Conservation (phyloP, 331 rosid genomes). For the Cydonia oblonga region DNA sequence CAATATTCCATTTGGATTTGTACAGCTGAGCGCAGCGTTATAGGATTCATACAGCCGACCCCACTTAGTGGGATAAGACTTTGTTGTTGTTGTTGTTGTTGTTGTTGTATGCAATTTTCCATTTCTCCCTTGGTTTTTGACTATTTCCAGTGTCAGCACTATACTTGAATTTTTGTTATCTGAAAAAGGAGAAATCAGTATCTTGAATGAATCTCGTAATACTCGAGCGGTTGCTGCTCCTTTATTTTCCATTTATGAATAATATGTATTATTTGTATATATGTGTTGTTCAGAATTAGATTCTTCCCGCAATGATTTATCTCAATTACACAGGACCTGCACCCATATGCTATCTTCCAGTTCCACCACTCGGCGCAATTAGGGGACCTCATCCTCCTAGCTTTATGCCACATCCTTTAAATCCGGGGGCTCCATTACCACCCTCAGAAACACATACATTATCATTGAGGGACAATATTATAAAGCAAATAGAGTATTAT, state of each 20-base stretch:
- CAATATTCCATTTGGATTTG: background rate
- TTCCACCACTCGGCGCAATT: conserved; percentile 53
- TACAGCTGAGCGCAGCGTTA: too few relatives aligned
- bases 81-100: too few relatives aligned
- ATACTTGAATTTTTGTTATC: background rate
- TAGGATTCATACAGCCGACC: too few relatives aligned
- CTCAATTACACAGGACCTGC: conserved; percentile 45
- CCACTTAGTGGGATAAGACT: too few relatives aligned
- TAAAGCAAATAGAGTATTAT: conserved; percentile 80
- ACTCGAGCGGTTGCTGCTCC: background rate
- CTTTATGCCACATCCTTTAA: conserved; percentile 45
- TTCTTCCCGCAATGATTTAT: background rate
- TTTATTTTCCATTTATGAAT: background rate
- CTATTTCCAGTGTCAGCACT: background rate
- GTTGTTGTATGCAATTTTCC: too few relatives aligned
- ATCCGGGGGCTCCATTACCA: conserved; percentile 33
- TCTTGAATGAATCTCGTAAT: background rate
- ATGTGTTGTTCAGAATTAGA: background rate
- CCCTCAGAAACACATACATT: conserved; percentile 36
- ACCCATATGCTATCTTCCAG: conserved; percentile 54
- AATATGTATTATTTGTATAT: background rate
- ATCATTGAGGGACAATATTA: conserved; percentile 44
- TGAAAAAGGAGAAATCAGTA: background rate
- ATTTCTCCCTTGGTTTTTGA: background rate
- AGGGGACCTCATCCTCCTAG: conserved; percentile 61